Conservation (phyloP, 805 yeast species). For the Candida hispaniensis region DNA sequence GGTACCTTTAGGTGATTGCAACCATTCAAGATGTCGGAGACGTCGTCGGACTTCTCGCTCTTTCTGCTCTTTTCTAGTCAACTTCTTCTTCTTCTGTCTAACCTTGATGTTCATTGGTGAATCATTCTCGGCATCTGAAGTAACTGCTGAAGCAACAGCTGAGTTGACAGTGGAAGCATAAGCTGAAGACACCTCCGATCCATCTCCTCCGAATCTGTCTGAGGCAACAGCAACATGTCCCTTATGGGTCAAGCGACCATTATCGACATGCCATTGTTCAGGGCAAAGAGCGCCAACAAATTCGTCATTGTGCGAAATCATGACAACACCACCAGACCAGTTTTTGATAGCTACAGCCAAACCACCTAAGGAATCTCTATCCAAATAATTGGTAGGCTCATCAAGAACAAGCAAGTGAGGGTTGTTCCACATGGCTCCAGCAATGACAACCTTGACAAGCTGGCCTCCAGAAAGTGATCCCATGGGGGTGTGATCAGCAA, state of each 20-base stretch:
- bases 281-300: constrained; percentile 97
- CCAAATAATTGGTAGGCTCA: constrained; percentile 97
- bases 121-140: constrained; percentile 55
- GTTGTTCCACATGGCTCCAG: constrained; percentile 99
- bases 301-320: constrained; percentile 96
- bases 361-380: constrained; percentile 96
- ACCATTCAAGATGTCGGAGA: constrained; percentile 88
- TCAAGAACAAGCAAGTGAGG: constrained; percentile 93
- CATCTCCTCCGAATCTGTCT: constrained; percentile 64
- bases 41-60: constrained; percentile 87
- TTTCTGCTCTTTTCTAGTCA: constrained; percentile 95
- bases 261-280: constrained; percentile 95
- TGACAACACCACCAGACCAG: constrained; percentile 96
- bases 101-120: constrained; percentile 96
- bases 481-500: constrained; percentile 96
- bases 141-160: constrained; percentile 39
- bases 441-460: constrained; percentile 94
- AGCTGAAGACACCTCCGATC: constrained; percentile 35
- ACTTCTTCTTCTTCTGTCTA: constrained; percentile 85
- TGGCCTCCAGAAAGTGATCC: constrained; percentile 98
- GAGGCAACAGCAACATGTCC: constrained; percentile 68
- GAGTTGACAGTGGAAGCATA: constrained; percentile 39
- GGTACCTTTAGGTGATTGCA: constrained; percentile 93
- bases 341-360: constrained; percentile 95
- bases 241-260: constrained; percentile 78